Conservation (phyloP, 2,329 filamentous ascomycete species). For the Hymenoscyphus infarciens region DNA sequence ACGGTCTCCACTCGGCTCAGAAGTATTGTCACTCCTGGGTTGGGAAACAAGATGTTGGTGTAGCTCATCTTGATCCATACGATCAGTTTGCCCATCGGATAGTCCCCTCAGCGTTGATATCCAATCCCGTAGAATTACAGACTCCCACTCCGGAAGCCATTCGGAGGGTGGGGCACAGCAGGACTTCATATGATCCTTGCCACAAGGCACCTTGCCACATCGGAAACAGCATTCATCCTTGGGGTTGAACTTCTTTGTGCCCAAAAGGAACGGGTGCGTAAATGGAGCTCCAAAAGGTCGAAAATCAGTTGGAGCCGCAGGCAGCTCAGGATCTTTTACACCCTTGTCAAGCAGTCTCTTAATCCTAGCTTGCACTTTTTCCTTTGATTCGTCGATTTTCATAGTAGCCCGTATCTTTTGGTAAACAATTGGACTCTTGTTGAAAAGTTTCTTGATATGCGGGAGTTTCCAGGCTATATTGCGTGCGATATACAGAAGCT, state of each 20-base stretch:
- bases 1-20: too few relatives aligned
- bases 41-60: too few relatives aligned
- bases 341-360: not conserved
- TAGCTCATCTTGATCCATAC: too few relatives aligned
- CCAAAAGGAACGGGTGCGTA: not conserved
- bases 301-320: not conserved
- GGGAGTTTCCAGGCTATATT: not conserved
- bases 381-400: not conserved
- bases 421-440: not conserved
- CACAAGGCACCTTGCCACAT: not conserved
- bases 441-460: not conserved
- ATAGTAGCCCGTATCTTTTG: not conserved
- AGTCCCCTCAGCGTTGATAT: too few relatives aligned
- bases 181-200: not conserved
- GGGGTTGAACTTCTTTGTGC: not conserved
- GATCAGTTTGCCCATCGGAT: not conserved
- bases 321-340: not conserved
- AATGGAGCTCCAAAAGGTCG: not conserved
- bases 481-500: not conserved
- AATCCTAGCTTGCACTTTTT: not conserved
- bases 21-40: too few relatives aligned
- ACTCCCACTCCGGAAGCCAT: conserved; percentile 1
- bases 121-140: not conserved
- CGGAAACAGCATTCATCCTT: not conserved
- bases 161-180: not conserved